Evolutionary conservation across 2,329 filamentous ascomycete genomes (phyloP), one percentile per base, ranked within the genome.

Genomic region (Podosphaera leucotricha): DNA sequence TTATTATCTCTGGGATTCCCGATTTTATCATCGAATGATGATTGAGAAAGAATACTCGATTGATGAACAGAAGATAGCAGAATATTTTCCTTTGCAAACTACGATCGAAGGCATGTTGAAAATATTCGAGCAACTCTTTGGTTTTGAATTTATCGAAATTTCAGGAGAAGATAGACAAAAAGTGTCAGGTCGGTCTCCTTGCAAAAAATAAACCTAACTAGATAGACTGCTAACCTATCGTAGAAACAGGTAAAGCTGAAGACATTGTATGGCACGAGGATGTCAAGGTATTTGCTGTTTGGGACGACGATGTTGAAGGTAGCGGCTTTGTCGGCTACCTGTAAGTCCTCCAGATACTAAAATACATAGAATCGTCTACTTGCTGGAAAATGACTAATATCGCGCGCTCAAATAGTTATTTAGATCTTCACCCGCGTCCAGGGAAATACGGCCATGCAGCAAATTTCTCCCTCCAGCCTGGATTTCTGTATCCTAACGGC

Each of bases 401-500:
- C 19, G 19, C 22, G 6, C 7, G 16, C n/a, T 30, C 18, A 28
- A 16, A 16, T 19, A 21, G 35, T 20, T 87, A 87, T 59, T 70
- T 90, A 13, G 82, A 90, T 59, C 67, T 87, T 18, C 79, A 83
- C 60, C 81, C 81, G 1, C 71, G 82, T 33, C 74, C 75, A 53
- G 81, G 83, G 60, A 90, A 90, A 60, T 87, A 87, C 58, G 77
- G 79, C 15, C 82, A 87, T 55, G 81, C 82, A 5, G 82, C 82
- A 54, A 87, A 87, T 65, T 87, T 90, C 64, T 81, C 77, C 60
- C 61, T 90, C 1, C 75, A 83, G 60, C 79, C 80, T 1, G 79
- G 79, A 20, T 84, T 71, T 61, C 62, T 75, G 45, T 65, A 69
- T 46, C 64, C 71, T 43, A 72, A 84, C 47, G 80, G 80, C 48